phyloP scores from a whole-genome alignment of 768 basidiomycete species.

The Mycena capillaripes region DNA sequence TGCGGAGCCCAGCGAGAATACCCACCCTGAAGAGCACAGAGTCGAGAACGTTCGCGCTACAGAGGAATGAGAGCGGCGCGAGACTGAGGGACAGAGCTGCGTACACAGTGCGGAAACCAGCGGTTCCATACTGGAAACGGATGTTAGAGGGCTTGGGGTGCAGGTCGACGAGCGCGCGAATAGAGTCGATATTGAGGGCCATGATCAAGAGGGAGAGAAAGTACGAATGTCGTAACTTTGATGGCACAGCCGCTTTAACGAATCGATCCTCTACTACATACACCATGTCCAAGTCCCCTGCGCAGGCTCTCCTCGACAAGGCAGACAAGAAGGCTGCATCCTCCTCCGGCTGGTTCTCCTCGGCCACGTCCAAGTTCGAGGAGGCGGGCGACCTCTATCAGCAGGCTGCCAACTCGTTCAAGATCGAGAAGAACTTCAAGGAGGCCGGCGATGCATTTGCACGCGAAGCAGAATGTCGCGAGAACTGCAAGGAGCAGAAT shows the following conservation, averaged over 20 bases:
- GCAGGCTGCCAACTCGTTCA: constrained; percentile 94
- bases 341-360: constrained; percentile 91
- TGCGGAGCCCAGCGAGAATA: constrained; percentile 89
- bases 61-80: constrained; percentile 26
- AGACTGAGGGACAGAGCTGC: constrained; percentile 44
- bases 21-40: constrained; percentile 96
- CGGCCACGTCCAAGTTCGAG: constrained; percentile 86
- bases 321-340: constrained; percentile 94
- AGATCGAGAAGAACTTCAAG: constrained; percentile 92
- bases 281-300: constrained; percentile 75
- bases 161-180: constrained; percentile 65
- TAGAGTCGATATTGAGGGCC: constrained; percentile 57
- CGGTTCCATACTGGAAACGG: constrained; percentile 91
- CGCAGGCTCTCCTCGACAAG: constrained; percentile 82
- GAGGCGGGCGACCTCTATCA: constrained; percentile 97
- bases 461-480: constrained; percentile 94
- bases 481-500: constrained; percentile 87
- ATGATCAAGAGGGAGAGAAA: constrained; percentile 39
- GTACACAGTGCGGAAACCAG: constrained; percentile 93
- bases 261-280: too few relatives aligned
- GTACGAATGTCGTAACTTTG: constrained; percentile 17
- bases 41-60: constrained; percentile 80
- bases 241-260: too few relatives aligned
- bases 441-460: constrained; percentile 94
- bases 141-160: constrained; percentile 82